Evolutionary conservation across 1,284 basidiomycete genomes (phyloP), one percentile per base, ranked within the genome.

Genomic region (Cryptococcus hybrid): DNA sequence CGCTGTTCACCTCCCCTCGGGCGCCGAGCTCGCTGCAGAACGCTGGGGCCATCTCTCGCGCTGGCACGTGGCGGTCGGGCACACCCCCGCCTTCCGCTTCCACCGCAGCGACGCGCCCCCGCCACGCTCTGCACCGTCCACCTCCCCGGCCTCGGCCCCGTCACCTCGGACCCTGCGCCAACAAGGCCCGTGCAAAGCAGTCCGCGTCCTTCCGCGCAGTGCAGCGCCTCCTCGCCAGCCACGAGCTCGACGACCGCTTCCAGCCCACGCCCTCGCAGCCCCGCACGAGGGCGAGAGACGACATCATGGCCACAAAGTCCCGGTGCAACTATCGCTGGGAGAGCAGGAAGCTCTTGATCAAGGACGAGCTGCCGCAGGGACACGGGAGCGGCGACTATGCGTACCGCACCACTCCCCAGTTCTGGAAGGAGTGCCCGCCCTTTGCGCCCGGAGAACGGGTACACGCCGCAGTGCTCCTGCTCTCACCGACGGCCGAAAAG

Each of bases 371-470:
- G 6, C 58, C 58, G 15, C 51, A 52, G 24, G 37, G 13, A 47
- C 35, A 18, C 47, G 56, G 59, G 12, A 40, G 45, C 8, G 56
- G 50, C 12, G 51, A 49, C 7, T 57, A 61, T 24, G 38, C 48
- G 12, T 48, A 24, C 43, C 30, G 43, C 7, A 51, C 54, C 40
- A 50, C 51, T 8, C 60, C 67, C 7, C 35, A 39, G 13, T 69
- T 64, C 42, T 69, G 67, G 67, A 47, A 42, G 5, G 34, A 37
- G 2, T 63, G 56, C 37, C 56, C 57, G 1, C 52, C 52, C 7
- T 52, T 69, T 5, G 5, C 9, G 3, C 34, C 39, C 4, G 30
- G 53, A 15, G 18, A 18, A 18, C 18, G 18, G 18, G 18, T 18
- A 2, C 18, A 18, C 2, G 18, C 18, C 18, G 18, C 18, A 18